Percentiles rank a stretch among this genome's conserved stretches.
Evolutionary conservation across 495 filamentous ascomycete genomes (phyloP).

Genomic region (Xylaria telfairii): DNA sequence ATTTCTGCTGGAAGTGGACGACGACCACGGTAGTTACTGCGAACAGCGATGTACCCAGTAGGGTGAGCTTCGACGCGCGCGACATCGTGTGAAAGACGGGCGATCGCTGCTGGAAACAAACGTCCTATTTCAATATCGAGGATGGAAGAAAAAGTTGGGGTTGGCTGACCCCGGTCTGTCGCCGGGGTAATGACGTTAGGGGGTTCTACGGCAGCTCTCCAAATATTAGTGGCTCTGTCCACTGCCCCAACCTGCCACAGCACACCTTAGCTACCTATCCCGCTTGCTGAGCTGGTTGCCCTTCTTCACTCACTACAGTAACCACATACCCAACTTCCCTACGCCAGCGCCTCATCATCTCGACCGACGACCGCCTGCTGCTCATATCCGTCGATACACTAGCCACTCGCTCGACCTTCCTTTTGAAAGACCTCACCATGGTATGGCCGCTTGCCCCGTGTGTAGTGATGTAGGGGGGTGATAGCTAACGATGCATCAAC

Average conservation of each 20-base stretch:
- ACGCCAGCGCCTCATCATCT: slow-evolving; percentile 2
- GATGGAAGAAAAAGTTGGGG: not conserved
- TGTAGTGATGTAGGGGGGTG: slow-evolving; percentile 2
- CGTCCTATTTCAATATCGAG: not conserved
- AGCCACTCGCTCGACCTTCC: not conserved
- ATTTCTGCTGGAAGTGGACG: slow-evolving; percentile 85
- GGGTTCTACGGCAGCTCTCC: not conserved
- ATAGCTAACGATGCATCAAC: slow-evolving; percentile 32
- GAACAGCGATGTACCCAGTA: slow-evolving; percentile 76
- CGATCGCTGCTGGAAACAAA: not conserved
- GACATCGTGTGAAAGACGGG: slow-evolving; percentile 68
- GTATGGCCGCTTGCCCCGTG: slow-evolving; percentile 19
- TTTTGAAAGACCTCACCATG: slow-evolving; percentile 51
- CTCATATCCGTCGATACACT: not conserved
- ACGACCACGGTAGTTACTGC: slow-evolving; percentile 79
- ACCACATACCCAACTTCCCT: slow-evolving; percentile 8
- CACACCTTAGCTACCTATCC: not conserved
- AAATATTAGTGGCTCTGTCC: too few species aligned
- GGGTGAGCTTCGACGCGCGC: slow-evolving; percentile 82
- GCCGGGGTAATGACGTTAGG: slow-evolving; percentile 8
- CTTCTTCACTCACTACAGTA: slow-evolving; percentile 1
- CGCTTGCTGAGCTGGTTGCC: not conserved
- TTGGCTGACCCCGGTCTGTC: not conserved
- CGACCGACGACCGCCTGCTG: not conserved
- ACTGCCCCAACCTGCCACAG: too few species aligned